These are phyloP conservation scores for Besnoitia besnoiti DNA, from an alignment of 169 alveolate species.

Conservation along the genomic window DNA sequence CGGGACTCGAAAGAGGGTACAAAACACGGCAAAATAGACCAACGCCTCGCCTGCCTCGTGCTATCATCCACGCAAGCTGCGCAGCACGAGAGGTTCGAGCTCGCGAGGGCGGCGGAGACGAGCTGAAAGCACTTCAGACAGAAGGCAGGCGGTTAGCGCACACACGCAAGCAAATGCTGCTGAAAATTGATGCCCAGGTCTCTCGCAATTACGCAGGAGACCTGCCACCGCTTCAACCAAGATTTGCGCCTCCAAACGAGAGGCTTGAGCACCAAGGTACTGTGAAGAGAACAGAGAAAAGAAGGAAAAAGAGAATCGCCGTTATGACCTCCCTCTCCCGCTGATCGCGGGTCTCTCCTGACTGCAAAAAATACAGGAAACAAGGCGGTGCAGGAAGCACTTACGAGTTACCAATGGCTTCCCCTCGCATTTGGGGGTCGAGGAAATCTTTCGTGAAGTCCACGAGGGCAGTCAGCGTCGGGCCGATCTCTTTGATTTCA, in stretches of 20 bases:
- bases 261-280: no score
- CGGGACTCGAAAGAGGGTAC: background rate
- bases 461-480: conserved; percentile 73
- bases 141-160: no score
- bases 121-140: no score
- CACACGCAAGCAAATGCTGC: no score
- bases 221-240: no score
- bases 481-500: conserved; percentile 82
- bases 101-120: background rate
- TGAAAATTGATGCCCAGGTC: no score
- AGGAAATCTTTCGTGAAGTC: conserved; percentile 53
- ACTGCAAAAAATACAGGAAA: background rate
- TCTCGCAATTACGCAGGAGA: no score
- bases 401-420: conserved; percentile 56
- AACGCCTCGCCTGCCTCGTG: no score
- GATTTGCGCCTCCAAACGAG: no score
- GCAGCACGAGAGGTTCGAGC: background rate
- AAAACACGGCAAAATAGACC: background rate
- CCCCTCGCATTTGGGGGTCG: conserved; percentile 56
- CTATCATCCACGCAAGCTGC: no score
- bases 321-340: background rate
- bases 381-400: background rate
- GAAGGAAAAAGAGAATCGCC: background rate
- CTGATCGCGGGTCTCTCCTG: background rate
- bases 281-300: background rate